phyloP scores from a whole-genome alignment of 1,284 basidiomycete species.

The Athelia psychrophila region DNA sequence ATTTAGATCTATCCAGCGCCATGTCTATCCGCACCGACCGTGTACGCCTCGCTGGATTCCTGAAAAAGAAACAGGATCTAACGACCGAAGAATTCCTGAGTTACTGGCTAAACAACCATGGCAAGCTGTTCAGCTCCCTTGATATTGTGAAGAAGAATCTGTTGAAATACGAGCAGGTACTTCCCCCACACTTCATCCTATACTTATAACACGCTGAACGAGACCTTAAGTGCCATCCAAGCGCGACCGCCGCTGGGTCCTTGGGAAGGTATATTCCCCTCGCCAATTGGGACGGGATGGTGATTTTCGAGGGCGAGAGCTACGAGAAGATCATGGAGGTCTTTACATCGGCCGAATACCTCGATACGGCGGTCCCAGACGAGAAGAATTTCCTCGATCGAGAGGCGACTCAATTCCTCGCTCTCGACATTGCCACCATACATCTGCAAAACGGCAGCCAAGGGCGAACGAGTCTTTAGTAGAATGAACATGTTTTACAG shows the following conservation, averaged over 20 bases:
- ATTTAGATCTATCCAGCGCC: too few relatives aligned
- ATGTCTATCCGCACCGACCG: constrained; percentile 11
- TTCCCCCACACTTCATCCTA: neutral
- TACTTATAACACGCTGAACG: neutral
- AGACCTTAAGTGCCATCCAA: neutral
- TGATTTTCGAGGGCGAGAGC: constrained; percentile 19
- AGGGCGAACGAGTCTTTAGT: too few relatives aligned
- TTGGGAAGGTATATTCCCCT: constrained; percentile 8
- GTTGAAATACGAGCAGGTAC: constrained; percentile 20
- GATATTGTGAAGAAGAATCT: constrained; percentile 20
- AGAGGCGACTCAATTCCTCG: neutral
- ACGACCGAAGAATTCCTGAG: constrained; percentile 14
- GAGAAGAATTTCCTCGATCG: constrained; percentile 14
- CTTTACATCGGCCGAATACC: constrained; percentile 17
- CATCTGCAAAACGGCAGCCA: too few relatives aligned
- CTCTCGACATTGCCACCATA: too few relatives aligned
- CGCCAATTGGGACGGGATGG: constrained; percentile 12
- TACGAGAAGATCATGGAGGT: constrained; percentile 20
- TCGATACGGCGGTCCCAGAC: constrained; percentile 10
- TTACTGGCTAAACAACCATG: constrained; percentile 18
- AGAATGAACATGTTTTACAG: too few relatives aligned
- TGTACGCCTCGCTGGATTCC: constrained; percentile 12
- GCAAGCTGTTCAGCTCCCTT: constrained; percentile 14
- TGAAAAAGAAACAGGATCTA: constrained; percentile 12
- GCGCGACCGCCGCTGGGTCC: constrained; percentile 7